These are phyloP conservation scores for Boletus sp. DNA, from an alignment of 768 basidiomycete genomes.

Conservation along the genomic window DNA sequence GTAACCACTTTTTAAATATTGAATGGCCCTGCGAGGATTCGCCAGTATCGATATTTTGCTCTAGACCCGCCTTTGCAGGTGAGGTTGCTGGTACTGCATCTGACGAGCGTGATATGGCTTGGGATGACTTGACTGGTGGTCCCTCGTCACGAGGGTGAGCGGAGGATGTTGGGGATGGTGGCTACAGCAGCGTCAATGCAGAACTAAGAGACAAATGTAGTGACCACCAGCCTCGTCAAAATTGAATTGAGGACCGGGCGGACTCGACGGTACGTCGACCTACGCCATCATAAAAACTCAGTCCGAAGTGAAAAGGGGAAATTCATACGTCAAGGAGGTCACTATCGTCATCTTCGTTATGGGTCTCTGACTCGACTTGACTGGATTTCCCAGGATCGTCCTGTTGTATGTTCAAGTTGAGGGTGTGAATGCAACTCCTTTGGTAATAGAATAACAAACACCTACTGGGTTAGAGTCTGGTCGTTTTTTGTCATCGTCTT, in stretches of 20 bases:
- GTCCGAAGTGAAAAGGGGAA: neutral
- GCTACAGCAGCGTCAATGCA: neutral
- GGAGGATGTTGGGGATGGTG: neutral
- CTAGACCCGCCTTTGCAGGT: neutral
- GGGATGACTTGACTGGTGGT: no score
- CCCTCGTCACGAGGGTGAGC: neutral
- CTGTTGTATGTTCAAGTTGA: neutral
- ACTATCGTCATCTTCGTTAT: neutral
- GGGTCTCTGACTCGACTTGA: neutral
- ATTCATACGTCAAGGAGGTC: neutral
- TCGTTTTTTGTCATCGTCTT: neutral
- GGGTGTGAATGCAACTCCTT: neutral
- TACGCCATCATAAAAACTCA: neutral
- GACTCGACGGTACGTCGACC: neutral
- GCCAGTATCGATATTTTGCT: neutral
- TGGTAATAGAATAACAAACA: accelerated
- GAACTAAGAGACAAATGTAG: neutral
- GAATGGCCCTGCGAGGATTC: neutral
- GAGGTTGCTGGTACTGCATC: no score
- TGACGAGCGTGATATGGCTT: no score
- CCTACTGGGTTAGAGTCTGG: neutral
- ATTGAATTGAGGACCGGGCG: neutral
- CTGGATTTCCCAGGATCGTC: neutral
- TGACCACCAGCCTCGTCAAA: neutral
- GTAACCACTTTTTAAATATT: neutral